Percentiles rank a stretch among this genome's conserved stretches.
Evolutionary conservation across 2,329 filamentous ascomycete species (phyloP).

Genomic region (Fusarium tanahbumbuense): DNA sequence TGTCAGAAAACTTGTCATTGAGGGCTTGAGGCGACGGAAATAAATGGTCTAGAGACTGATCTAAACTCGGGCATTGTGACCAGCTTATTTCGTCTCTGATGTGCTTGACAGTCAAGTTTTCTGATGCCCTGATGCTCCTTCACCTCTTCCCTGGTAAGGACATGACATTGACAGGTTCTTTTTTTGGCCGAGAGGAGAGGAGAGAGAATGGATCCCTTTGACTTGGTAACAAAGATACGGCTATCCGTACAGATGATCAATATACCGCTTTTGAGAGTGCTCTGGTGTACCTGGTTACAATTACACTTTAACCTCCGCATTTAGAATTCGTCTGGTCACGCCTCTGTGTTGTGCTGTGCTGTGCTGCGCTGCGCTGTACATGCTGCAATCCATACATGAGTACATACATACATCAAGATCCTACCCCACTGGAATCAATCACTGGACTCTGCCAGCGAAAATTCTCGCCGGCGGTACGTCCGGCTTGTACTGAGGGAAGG

Average conservation of each 20-base stretch:
- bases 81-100: neutral
- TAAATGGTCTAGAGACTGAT: neutral
- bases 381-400: conserved; percentile 5
- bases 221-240: neutral
- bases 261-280: neutral
- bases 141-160: conserved; percentile 12
- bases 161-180: conserved; percentile 30
- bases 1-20: neutral
- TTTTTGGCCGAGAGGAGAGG: conserved; percentile 9
- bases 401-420: conserved; percentile 11
- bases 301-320: conserved; percentile 17
- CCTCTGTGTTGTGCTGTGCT: conserved; percentile 11
- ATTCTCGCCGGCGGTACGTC: conserved; percentile 42
- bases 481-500: conserved; percentile 28
- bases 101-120: neutral
- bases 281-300: neutral
- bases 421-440: conserved; percentile 31
- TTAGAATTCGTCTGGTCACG: conserved; percentile 25
- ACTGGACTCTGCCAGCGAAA: conserved; percentile 17
- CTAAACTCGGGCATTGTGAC: neutral
- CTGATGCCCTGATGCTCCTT: neutral
- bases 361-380: conserved; percentile 3
- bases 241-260: conserved; percentile 20
- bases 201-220: conserved; percentile 6
- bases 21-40: neutral